Evolutionary conservation across 2,329 filamentous ascomycete species (phyloP), one percentile per base, ranked within the genome.

Genomic region (Bipolaris zeicola): DNA sequence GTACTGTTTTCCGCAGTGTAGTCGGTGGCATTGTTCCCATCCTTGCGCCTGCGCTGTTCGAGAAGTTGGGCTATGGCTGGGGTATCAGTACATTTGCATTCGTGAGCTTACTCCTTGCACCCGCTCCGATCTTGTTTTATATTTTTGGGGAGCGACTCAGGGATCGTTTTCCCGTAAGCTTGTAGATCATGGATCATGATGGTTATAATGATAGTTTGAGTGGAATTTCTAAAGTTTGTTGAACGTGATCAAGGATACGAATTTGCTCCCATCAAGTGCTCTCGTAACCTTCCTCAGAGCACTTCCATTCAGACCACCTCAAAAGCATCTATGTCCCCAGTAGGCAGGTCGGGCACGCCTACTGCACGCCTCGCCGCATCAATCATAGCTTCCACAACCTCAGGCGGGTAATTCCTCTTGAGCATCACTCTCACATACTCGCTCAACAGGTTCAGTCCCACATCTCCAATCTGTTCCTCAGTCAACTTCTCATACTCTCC

Each of bases 21-120:
- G 65, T 82, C 14, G 80, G 81, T 4, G 81, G 80, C 5, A 64
- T 82, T 0, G 72, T 82, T 20, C 81, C 81, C 1, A 62, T 82
- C 3, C 72, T 81, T 45, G 80, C 79, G 3, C 79, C 80, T 0
- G 57, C 54, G 0, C 55, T 83, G 39, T 78, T 82, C 47, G 75
- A 81, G 1, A 73, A 66, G 13, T 38, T 81, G 7, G 81, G 80
- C 0, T 78, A 81, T 58, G 81, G 81, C 2, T 83, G 80, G 80
- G 80, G 80, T 1, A 77, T 82, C n/a, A 78, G 74, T 24, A 71
- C 80, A 1, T 82, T 83, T 64, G 81, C 68, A 1, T 82, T 83
- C 50, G 58, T 76, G 14, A 66, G 68, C 39, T 58, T 83, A 20
- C 61, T 73, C 5, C 76, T 83, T 43, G 79, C 80, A 5, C 81